Evolutionary conservation across 2,329 filamentous ascomycete species (phyloP).

Genomic region (Aspergillus jensenii): DNA sequence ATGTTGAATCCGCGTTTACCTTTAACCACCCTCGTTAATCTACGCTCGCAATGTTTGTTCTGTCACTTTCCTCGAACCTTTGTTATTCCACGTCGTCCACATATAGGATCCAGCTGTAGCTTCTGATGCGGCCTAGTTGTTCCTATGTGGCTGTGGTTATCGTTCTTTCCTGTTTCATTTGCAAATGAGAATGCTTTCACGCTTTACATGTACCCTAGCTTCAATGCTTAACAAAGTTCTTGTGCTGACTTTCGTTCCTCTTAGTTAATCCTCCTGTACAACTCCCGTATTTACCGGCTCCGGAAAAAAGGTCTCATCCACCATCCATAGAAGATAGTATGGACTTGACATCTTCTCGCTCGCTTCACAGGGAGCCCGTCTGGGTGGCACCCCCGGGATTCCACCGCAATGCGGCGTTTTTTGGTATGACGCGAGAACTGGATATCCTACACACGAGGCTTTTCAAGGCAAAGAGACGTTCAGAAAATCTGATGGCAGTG

Average conservation of each 20-base stretch:
- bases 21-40: conserved; percentile 3
- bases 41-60: background rate
- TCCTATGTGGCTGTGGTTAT: background rate
- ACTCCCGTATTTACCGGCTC: conserved; percentile 14
- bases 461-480: conserved; percentile 57
- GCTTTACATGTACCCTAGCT: conserved; percentile 17
- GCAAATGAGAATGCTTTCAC: background rate
- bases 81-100: background rate
- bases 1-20: conserved; percentile 13
- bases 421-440: conserved; percentile 61
- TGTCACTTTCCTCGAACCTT: background rate
- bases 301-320: conserved; percentile 27
- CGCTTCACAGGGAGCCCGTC: conserved; percentile 28
- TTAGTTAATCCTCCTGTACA: conserved; percentile 30
- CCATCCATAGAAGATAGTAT: conserved; percentile 26
- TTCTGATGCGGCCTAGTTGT: background rate
- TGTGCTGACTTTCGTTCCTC: conserved; percentile 33
- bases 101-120: background rate
- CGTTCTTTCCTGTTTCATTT: background rate
- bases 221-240: conserved; percentile 12
- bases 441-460: conserved; percentile 60
- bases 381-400: conserved; percentile 57
- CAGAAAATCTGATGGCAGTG: conserved; percentile 61
- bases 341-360: conserved; percentile 22
- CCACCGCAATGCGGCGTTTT: conserved; percentile 62